phyloP scores from a whole-genome alignment of 192 early-diverging fungal species.

The Rhizophagus prolifer region DNA sequence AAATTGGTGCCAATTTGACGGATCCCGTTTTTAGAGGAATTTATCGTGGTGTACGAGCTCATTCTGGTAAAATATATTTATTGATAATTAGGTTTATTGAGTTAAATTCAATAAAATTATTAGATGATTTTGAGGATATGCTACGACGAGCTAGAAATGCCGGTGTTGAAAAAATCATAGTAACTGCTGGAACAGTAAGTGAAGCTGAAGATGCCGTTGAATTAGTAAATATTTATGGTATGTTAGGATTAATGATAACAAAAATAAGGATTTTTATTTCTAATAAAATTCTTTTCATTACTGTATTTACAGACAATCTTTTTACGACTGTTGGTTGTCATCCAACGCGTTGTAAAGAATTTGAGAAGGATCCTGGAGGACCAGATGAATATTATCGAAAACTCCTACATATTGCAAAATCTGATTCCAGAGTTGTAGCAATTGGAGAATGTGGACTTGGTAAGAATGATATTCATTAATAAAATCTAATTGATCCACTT shows the following conservation, averaged over 20 bases:
- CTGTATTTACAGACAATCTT: slow-evolving; percentile 37
- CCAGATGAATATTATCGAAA: slow-evolving; percentile 63
- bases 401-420: slow-evolving; percentile 47
- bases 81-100: not conserved
- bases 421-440: slow-evolving; percentile 68
- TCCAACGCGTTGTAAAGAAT: slow-evolving; percentile 79
- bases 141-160: slow-evolving; percentile 64
- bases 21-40: slow-evolving; percentile 81
- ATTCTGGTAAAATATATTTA: slow-evolving; percentile 48
- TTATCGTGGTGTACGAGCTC: slow-evolving; percentile 78
- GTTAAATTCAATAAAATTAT: not conserved
- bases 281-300: not conserved
- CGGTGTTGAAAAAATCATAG: slow-evolving; percentile 75
- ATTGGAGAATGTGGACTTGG: slow-evolving; percentile 92
- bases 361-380: slow-evolving; percentile 53
- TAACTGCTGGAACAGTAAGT: slow-evolving; percentile 69
- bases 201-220: slow-evolving; percentile 64
- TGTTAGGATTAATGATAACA: not conserved
- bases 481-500: not conserved
- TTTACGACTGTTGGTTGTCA: slow-evolving; percentile 85
- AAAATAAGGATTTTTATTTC: slow-evolving; percentile 9
- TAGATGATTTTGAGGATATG: slow-evolving; percentile 67
- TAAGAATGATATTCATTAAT: slow-evolving; percentile 25
- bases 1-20: slow-evolving; percentile 88
- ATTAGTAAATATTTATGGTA: slow-evolving; percentile 54